A percentile compares a stretch with the other conserved stretches of the same genome.
These are phyloP conservation scores for Hygrocybe punicea DNA, from an alignment of 768 basidiomycete species.

Conservation along the genomic window DNA sequence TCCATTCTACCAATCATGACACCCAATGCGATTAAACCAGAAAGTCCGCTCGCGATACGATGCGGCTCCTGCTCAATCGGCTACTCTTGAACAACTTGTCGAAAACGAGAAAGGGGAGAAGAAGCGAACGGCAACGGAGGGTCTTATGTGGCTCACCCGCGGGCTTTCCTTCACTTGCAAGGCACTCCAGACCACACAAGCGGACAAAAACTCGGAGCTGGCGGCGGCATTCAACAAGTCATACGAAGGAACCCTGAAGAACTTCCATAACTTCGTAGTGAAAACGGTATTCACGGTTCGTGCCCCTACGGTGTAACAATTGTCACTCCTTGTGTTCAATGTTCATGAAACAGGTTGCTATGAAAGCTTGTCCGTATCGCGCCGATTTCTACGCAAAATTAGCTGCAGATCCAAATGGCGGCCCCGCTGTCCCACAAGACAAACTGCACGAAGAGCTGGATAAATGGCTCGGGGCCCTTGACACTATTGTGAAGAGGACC, in stretches of 20 bases:
- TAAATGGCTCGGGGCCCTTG: slow-evolving; percentile 65
- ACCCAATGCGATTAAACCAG: slow-evolving; percentile 25
- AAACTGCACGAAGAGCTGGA: slow-evolving; percentile 55
- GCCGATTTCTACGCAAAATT: slow-evolving; percentile 66
- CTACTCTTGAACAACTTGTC: slow-evolving; percentile 81
- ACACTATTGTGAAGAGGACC: slow-evolving; percentile 51
- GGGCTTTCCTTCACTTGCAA: slow-evolving; percentile 87
- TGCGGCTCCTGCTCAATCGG: slow-evolving; percentile 57
- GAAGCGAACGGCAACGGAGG: slow-evolving; percentile 85
- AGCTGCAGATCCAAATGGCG: slow-evolving; percentile 55
- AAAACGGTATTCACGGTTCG: slow-evolving; percentile 56
- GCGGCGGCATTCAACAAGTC: slow-evolving; percentile 70
- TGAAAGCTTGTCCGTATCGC: slow-evolving; percentile 67
- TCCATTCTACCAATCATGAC: background rate
- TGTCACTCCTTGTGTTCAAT: background rate
- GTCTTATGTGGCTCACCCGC: slow-evolving; percentile 89
- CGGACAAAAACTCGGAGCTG: slow-evolving; percentile 62
- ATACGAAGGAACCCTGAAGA: slow-evolving; percentile 79
- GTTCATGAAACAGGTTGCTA: slow-evolving; percentile 44
- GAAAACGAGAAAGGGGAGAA: slow-evolving; percentile 82
- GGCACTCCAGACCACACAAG: slow-evolving; percentile 70
- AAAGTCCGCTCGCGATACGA: slow-evolving; percentile 86
- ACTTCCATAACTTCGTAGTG: slow-evolving; percentile 78
- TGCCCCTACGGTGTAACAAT: slow-evolving; percentile 23
- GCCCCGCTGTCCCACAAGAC: slow-evolving; percentile 42